These are phyloP conservation scores for Ustilago trichophora DNA, from an alignment of 1,284 basidiomycete species.

Conservation along the genomic window DNA sequence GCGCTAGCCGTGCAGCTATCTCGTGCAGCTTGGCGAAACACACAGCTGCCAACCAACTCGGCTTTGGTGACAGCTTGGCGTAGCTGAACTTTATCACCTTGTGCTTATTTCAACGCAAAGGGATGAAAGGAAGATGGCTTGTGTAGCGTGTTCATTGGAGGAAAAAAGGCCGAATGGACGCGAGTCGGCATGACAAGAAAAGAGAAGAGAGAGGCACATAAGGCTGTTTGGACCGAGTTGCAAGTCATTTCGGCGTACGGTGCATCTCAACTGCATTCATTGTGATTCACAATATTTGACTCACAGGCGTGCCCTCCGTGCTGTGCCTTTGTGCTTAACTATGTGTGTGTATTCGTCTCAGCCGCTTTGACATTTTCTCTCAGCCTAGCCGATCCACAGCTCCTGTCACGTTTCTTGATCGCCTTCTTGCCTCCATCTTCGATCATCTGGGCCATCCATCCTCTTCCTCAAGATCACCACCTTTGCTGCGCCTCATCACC, in stretches of 20 bases:
- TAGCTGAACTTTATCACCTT: too few species aligned
- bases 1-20: constrained; percentile 23
- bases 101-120: too few species aligned
- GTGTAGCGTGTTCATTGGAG: too few species aligned
- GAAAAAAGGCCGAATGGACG: too few species aligned
- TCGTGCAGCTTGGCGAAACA: constrained; percentile 8
- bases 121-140: too few species aligned
- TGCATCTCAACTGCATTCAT: constrained; percentile 6
- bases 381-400: neutral
- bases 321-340: neutral
- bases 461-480: constrained; percentile 2
- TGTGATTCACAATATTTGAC: too few species aligned
- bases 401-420: neutral
- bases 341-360: neutral
- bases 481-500: too few species aligned
- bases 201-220: too few species aligned
- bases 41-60: neutral
- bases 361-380: constrained; percentile 1
- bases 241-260: too few species aligned
- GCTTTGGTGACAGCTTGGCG: too few species aligned
- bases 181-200: too few species aligned
- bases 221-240: too few species aligned
- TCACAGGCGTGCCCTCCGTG: neutral
- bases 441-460: constrained; percentile 13
- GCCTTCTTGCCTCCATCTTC: constrained; percentile 2